Conservation (phyloP, 495 filamentous ascomycete species). For the Chaetomium tenue region DNA sequence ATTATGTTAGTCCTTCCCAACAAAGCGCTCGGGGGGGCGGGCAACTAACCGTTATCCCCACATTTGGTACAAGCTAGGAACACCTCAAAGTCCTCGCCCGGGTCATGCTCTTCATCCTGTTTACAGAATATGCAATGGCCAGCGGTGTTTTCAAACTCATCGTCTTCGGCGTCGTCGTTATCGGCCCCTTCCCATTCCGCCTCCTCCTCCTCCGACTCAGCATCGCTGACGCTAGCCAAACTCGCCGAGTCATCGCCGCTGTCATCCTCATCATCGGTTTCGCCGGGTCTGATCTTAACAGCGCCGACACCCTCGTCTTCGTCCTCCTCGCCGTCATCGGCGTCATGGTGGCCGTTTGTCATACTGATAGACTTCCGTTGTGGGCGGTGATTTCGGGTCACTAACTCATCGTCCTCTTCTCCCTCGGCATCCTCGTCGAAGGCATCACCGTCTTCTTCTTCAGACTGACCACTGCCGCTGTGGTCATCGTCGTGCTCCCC, state of each 20-base stretch:
- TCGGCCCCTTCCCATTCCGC: slow-evolving; percentile 61
- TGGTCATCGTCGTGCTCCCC: slow-evolving; percentile 39
- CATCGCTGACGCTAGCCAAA: slow-evolving; percentile 36
- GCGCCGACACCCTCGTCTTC: slow-evolving; percentile 68
- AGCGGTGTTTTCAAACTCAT: slow-evolving; percentile 55
- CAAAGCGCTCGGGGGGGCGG: neutral
- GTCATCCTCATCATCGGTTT: slow-evolving; percentile 48
- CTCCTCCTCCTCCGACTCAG: slow-evolving; percentile 37
- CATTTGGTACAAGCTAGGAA: slow-evolving; percentile 78
- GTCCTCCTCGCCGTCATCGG: slow-evolving; percentile 48
- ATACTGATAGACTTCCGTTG: slow-evolving; percentile 42
- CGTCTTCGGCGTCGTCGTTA: slow-evolving; percentile 69
- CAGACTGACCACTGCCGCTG: slow-evolving; percentile 45
- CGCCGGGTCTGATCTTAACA: slow-evolving; percentile 65
- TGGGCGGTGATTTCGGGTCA: slow-evolving; percentile 15
- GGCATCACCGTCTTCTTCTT: slow-evolving; percentile 40
- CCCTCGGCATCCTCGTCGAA: slow-evolving; percentile 40
- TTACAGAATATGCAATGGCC: slow-evolving; percentile 76
- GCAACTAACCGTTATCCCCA: slow-evolving; percentile 79
- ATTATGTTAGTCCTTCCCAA: slow-evolving; percentile 42
- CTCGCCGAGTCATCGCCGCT: slow-evolving; percentile 29
- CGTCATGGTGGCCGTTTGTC: slow-evolving; percentile 36
- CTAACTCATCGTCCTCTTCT: slow-evolving; percentile 41
- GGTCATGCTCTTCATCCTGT: slow-evolving; percentile 81
- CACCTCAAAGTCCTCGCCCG: slow-evolving; percentile 82